Evolutionary conservation across 139 green algal genomes (phyloP).

Genomic region (Protoeuglena noctilucae): DNA sequence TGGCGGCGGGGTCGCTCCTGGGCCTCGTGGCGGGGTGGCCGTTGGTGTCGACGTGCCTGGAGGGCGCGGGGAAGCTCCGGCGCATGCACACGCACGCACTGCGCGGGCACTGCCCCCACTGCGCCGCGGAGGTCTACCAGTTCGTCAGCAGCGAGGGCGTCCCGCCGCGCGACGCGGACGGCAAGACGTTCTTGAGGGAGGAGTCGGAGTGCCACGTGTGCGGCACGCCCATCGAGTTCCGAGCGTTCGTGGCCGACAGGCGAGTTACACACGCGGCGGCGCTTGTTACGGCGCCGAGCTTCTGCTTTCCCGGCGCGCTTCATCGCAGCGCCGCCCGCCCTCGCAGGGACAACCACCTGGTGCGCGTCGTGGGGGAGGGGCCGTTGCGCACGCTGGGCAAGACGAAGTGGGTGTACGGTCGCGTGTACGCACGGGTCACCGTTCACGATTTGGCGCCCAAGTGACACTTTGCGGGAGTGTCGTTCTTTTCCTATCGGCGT

Average conservation of each 20-base stretch:
- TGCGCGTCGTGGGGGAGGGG: too few relatives aligned
- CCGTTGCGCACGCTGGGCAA: background rate
- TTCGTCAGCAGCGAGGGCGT: conserved; percentile 3
- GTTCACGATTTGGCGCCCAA: background rate
- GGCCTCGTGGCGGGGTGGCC: background rate
- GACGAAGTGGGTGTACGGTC: conserved; percentile 1
- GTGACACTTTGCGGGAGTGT: too few relatives aligned
- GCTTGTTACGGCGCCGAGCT: too few relatives aligned
- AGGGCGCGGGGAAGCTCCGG: background rate
- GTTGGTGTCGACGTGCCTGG: background rate
- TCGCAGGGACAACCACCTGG: too few relatives aligned
- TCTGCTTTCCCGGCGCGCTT: too few relatives aligned
- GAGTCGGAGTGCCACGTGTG: conserved; percentile 6
- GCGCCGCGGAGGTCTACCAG: conserved; percentile 4
- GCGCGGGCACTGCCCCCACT: conserved; percentile 2
- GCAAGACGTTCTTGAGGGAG: background rate
- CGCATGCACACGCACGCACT: background rate
- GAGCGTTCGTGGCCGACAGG: background rate
- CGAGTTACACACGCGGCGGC: background rate
- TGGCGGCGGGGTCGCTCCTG: background rate
- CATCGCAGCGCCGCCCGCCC: too few relatives aligned
- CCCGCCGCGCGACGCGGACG: background rate
- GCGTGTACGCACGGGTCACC: background rate
- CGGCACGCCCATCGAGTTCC: background rate
- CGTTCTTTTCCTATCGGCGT: too few relatives aligned